Percentiles rank a stretch among this genome's conserved stretches.
phyloP scores from a whole-genome alignment of 2,329 filamentous ascomycete species.

The Sporothrix protearum region DNA sequence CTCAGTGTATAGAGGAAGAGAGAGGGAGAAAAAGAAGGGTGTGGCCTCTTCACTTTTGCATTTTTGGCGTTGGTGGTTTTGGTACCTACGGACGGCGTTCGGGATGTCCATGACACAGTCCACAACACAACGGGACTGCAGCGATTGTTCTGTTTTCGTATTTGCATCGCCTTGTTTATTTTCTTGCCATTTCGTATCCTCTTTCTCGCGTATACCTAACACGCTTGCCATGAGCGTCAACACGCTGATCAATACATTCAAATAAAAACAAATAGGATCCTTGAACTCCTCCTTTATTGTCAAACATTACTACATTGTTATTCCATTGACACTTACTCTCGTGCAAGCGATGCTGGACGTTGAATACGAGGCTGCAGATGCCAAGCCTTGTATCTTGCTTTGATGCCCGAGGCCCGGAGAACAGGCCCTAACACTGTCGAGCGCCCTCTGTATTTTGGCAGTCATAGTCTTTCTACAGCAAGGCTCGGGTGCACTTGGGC shows the following conservation, averaged over 20 bases:
- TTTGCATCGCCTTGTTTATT: not conserved
- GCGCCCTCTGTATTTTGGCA: not conserved
- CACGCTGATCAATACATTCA: not conserved
- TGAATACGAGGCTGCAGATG: constrained; percentile 19
- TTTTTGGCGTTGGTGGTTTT: not conserved
- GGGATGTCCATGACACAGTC: not conserved
- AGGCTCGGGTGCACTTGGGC: not conserved
- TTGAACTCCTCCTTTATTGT: not conserved
- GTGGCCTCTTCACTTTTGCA: not conserved
- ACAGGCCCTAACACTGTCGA: not conserved
- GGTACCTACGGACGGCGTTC: not conserved
- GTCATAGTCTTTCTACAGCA: not conserved
- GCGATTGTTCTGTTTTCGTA: not conserved
- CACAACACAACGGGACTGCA: not conserved
- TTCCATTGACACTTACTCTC: not conserved
- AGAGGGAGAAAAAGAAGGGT: not conserved
- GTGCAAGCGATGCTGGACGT: not conserved
- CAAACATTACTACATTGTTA: not conserved
- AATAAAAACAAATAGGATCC: not conserved
- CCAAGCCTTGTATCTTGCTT: constrained; percentile 17
- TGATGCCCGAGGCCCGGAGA: not conserved
- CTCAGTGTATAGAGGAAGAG: not conserved
- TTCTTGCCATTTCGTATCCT: not conserved
- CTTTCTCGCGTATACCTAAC: not conserved
- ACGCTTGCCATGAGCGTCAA: not conserved